phyloP scores from a whole-genome alignment of 2,329 filamentous ascomycete genomes.

The Fusarium neocosmosporiellum region DNA sequence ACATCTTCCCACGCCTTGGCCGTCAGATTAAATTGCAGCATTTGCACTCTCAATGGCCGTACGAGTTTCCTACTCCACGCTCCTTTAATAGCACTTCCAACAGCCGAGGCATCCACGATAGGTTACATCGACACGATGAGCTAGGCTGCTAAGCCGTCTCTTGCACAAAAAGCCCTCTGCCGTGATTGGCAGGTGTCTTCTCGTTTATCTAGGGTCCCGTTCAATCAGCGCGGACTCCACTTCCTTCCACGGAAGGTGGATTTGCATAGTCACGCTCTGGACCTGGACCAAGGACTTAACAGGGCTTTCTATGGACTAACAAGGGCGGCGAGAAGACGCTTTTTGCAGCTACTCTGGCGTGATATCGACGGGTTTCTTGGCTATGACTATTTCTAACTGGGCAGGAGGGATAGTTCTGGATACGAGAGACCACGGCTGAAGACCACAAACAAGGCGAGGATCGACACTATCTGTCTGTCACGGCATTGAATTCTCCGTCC shows the following conservation, averaged over 20 bases:
- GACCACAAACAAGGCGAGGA: neutral
- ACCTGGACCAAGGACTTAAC: neutral
- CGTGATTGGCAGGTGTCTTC: neutral
- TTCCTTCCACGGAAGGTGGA: slow-evolving; percentile 7
- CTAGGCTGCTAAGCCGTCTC: neutral
- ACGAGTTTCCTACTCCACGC: neutral
- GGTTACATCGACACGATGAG: neutral
- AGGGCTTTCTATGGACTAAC: neutral
- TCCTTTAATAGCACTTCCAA: neutral
- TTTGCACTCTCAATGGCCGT: neutral
- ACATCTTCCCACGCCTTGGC: neutral
- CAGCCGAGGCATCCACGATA: neutral
- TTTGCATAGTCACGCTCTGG: neutral
- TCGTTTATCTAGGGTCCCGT: neutral
- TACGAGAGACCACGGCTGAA: neutral
- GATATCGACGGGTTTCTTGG: neutral
- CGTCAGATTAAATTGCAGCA: neutral
- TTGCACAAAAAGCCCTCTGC: neutral
- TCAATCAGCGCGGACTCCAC: neutral
- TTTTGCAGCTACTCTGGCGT: neutral
- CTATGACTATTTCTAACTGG: neutral
- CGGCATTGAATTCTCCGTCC: neutral
- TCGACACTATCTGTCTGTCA: neutral
- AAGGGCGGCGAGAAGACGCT: neutral
- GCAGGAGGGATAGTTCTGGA: neutral